A percentile compares a stretch with the other conserved stretches of the same genome.
phyloP scores from a whole-genome alignment of 1,139 yeast genomes.

The Yamadazyma mexicana region DNA sequence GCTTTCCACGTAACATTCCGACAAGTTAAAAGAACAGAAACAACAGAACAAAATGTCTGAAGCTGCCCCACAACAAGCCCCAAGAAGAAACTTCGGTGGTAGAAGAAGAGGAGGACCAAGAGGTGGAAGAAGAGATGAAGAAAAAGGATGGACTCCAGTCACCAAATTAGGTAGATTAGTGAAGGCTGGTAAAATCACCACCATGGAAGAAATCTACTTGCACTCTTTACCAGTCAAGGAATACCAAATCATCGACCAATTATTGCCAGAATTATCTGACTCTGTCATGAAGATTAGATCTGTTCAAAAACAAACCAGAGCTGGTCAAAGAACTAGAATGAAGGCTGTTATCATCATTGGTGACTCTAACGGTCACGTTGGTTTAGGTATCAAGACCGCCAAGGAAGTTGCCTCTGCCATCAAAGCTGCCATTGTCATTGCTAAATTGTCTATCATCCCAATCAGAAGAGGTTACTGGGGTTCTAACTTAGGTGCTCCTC shows the following conservation, averaged over 20 bases:
- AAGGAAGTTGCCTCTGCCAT: conserved; percentile 99
- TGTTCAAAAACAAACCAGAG: conserved; percentile 99
- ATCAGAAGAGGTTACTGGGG: conserved; percentile 99
- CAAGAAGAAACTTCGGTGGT: conserved; percentile 69
- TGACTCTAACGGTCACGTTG: conserved; percentile 99
- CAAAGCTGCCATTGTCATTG: conserved; percentile 99
- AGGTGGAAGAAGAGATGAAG: conserved; percentile 77
- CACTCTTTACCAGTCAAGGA: conserved; percentile 99
- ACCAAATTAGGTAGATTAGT: conserved; percentile 99
- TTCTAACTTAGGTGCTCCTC: conserved; percentile 99
- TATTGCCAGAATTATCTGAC: conserved; percentile 94
- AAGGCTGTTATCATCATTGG: conserved; percentile 99
- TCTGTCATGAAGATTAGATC: conserved; percentile 99
- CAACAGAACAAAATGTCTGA: conserved; percentile 70
- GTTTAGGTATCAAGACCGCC: conserved; percentile 99
- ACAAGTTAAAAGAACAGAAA: conserved; percentile 32
- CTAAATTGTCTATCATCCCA: conserved; percentile 98
- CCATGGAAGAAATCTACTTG: conserved; percentile 97
- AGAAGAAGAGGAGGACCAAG: conserved; percentile 55
- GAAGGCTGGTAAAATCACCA: conserved; percentile 96
- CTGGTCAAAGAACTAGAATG: conserved; percentile 99
- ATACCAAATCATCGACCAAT: conserved; percentile 96
- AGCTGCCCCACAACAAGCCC: conserved; percentile 41
- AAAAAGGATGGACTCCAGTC: conserved; percentile 99
- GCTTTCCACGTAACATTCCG: conserved; percentile 93